phyloP scores from a whole-genome alignment of 805 yeast species.

The Saturnispora silvae region DNA sequence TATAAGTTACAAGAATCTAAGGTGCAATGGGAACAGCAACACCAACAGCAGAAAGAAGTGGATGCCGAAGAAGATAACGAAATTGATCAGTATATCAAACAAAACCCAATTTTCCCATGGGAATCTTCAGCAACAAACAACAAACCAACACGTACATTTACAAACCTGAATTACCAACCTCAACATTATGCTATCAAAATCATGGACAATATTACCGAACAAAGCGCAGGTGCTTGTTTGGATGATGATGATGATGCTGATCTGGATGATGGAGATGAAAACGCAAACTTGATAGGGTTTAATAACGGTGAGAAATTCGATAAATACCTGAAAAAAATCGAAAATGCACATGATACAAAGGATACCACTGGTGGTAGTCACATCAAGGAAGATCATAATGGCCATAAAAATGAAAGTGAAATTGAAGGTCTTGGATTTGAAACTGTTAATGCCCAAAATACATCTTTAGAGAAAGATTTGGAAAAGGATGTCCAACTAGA shows the following conservation, averaged over 20 bases:
- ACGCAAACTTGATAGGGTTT: constrained; percentile 15
- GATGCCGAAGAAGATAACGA: constrained; percentile 1
- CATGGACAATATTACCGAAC: constrained; percentile 1
- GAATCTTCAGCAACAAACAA: constrained; percentile 13
- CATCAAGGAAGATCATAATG: too few species aligned
- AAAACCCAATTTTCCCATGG: constrained; percentile 30
- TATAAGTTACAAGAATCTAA: constrained; percentile 22
- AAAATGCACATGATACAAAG: neutral
- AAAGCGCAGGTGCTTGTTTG: neutral
- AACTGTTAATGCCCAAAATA: too few species aligned
- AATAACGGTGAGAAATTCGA: constrained; percentile 16
- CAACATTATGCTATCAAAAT: constrained; percentile 13
- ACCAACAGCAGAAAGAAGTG: neutral
- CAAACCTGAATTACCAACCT: constrained; percentile 12
- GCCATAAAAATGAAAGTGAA: too few species aligned
- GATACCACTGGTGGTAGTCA: constrained; percentile 4
- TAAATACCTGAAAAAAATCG: constrained; percentile 13
- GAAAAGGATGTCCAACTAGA: too few species aligned
- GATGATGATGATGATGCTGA: too few species aligned
- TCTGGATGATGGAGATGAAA: too few species aligned
- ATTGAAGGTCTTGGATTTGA: too few species aligned
- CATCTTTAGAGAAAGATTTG: too few species aligned
- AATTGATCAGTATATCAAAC: constrained; percentile 17
- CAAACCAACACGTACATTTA: constrained; percentile 16
- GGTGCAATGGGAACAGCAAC: constrained; percentile 10